These are phyloP conservation scores for Penicillium sp. DNA, from an alignment of 2,329 filamentous ascomycete species.

Conservation along the genomic window DNA sequence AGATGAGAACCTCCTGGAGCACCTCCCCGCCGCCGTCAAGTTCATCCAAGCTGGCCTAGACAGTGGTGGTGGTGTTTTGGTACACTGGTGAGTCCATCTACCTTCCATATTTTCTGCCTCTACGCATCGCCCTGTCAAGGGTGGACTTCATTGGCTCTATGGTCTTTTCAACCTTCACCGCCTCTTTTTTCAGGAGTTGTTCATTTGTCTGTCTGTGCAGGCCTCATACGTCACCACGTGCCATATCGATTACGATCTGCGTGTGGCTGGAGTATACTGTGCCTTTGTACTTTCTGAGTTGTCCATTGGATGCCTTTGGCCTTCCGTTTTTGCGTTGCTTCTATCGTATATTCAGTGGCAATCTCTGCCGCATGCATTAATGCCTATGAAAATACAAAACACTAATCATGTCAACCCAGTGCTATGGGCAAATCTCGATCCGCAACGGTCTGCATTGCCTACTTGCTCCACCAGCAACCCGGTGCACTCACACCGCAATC, in stretches of 20 bases:
- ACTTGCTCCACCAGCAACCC: constrained; percentile 67
- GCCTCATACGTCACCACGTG: constrained; percentile 21
- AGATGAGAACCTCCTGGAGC: constrained; percentile 80
- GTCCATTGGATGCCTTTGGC: neutral
- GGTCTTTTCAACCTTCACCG: neutral
- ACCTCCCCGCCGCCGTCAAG: constrained; percentile 73
- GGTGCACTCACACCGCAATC: constrained; percentile 60
- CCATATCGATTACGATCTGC: constrained; percentile 16
- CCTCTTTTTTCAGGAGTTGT: neutral
- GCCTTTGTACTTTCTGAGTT: constrained; percentile 1
- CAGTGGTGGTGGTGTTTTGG: constrained; percentile 60
- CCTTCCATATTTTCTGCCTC: constrained; percentile 12
- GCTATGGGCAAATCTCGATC: constrained; percentile 97
- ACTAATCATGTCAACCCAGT: constrained; percentile 56
- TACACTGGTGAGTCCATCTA: constrained; percentile 65
- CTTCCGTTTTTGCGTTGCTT: neutral
- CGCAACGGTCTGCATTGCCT: constrained; percentile 79
- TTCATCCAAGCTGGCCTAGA: constrained; percentile 81
- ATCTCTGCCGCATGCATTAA: neutral
- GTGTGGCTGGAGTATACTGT: constrained; percentile 8
- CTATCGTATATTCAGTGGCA: neutral
- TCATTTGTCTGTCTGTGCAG: neutral
- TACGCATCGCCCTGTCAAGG: neutral
- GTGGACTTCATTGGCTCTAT: neutral
- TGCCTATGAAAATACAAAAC: constrained; percentile 1